Percentiles rank a stretch among this genome's conserved stretches.
phyloP scores from a whole-genome alignment of 768 basidiomycete genomes.

The Kwoniella heveanensis region DNA sequence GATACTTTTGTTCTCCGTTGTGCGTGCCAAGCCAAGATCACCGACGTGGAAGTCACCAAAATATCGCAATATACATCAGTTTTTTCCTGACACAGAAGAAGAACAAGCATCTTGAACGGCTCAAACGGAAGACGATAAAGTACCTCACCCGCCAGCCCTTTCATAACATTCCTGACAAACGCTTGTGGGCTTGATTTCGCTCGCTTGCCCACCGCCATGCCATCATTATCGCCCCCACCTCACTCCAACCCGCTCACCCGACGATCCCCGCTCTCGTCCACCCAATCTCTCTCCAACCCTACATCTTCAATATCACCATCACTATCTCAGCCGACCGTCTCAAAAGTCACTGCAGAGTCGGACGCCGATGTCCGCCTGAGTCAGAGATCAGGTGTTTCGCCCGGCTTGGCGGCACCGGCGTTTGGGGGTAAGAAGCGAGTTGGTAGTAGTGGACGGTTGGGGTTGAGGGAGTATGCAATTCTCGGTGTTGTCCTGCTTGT shows the following conservation, averaged over 20 bases:
- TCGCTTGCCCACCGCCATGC: background rate
- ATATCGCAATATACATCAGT: too few species aligned
- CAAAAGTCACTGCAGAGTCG: conserved; percentile 25
- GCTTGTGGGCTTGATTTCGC: background rate
- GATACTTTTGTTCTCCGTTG: too few species aligned
- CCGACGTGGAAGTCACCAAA: too few species aligned
- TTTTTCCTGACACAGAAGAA: too few species aligned
- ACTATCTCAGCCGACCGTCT: conserved; percentile 5
- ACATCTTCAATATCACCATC: conserved; percentile 1
- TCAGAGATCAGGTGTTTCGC: conserved; percentile 14
- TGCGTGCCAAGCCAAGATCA: too few species aligned
- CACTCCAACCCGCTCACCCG: conserved; percentile 11
- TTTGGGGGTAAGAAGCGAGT: conserved; percentile 32
- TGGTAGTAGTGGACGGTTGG: conserved; percentile 25
- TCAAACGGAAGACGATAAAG: too few species aligned
- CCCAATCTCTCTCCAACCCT: conserved; percentile 1
- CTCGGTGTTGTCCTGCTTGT: conserved; percentile 58
- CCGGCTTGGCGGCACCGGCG: conserved; percentile 3
- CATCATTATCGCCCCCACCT: conserved; percentile 1
- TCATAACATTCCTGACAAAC: too few species aligned
- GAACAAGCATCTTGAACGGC: too few species aligned
- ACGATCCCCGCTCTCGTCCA: conserved; percentile 7
- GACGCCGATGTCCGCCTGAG: conserved; percentile 40
- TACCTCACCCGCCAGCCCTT: too few species aligned
- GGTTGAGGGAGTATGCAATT: conserved; percentile 41